Evolutionary conservation across 1,284 basidiomycete species (phyloP).

Genomic region (Mycena sp.): DNA sequence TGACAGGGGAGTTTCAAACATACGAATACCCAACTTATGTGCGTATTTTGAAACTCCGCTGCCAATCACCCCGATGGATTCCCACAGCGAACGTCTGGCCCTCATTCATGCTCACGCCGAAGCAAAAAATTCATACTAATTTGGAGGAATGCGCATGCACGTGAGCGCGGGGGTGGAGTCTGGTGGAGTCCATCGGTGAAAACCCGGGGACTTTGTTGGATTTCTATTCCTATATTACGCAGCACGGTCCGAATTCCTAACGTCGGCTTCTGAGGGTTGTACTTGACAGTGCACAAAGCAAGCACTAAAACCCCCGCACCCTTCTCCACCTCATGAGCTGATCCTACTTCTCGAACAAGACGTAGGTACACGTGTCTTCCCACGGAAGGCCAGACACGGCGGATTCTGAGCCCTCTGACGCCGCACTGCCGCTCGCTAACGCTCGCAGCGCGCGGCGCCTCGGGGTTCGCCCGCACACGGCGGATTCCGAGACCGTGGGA

Average conservation of each 20-base stretch:
- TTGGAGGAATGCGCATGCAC: constrained; percentile 16
- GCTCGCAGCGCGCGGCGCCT: too few relatives aligned
- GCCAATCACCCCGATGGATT: constrained; percentile 10
- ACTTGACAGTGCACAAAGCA: constrained; percentile 12
- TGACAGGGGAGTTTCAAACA: constrained; percentile 8
- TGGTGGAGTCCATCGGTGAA: constrained; percentile 17
- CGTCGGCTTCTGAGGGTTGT: constrained; percentile 14
- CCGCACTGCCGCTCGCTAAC: too few relatives aligned
- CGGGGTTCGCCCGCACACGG: too few relatives aligned
- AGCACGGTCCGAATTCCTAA: constrained; percentile 14
- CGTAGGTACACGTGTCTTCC: too few relatives aligned
- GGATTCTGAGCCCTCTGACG: too few relatives aligned
- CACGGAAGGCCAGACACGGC: too few relatives aligned
- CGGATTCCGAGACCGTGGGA: too few relatives aligned
- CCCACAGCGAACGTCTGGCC: constrained; percentile 10
- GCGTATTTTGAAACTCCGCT: constrained; percentile 9
- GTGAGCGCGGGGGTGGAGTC: constrained; percentile 7
- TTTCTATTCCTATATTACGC: constrained; percentile 17
- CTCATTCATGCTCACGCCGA: constrained; percentile 12
- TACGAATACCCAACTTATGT: too few relatives aligned
- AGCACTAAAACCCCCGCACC: constrained; percentile 12
- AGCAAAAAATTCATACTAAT: constrained; percentile 13
- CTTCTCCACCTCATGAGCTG: constrained; percentile 13
- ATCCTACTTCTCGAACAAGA: constrained; percentile 15
- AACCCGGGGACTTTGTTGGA: constrained; percentile 15